A percentile compares a stretch with the other conserved stretches of the same genome.
These are phyloP conservation scores for Pseudopediastrum boryanum DNA, from an alignment of 139 green algal species.

Conservation along the genomic window DNA sequence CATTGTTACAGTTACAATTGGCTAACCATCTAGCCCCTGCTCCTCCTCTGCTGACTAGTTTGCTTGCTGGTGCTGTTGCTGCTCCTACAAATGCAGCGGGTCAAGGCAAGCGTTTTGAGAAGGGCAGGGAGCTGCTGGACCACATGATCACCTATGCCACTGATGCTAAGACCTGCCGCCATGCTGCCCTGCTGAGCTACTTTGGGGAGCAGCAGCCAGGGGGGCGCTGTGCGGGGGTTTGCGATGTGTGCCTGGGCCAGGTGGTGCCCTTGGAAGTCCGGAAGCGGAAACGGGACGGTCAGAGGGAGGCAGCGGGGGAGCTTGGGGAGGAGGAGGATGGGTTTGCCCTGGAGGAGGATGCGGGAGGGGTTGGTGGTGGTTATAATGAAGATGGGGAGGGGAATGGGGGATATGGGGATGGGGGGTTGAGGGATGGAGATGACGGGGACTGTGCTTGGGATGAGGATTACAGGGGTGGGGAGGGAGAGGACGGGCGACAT, in stretches of 20 bases:
- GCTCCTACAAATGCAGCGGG: neutral
- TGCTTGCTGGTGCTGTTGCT: neutral
- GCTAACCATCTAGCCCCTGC: neutral
- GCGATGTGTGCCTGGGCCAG: conserved; percentile 43
- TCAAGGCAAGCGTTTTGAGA: conserved; percentile 30
- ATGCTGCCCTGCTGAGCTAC: conserved; percentile 56
- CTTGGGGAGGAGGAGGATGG: neutral
- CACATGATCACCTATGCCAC: conserved; percentile 34
- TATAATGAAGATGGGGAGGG: conserved; percentile 5
- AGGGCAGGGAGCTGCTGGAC: conserved; percentile 52
- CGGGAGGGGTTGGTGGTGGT: neutral
- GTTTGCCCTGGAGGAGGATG: neutral
- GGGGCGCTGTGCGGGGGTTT: conserved; percentile 30
- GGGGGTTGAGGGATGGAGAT: neutral
- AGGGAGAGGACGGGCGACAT: neutral
- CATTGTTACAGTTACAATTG: neutral
- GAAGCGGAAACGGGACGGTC: conserved; percentile 4
- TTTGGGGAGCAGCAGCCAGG: conserved; percentile 53
- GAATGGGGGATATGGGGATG: neutral
- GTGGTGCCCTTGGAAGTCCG: neutral
- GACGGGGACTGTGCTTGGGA: neutral
- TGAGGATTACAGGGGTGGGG: neutral
- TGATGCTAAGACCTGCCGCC: conserved; percentile 43
- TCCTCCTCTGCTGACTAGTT: neutral
- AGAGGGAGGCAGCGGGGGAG: neutral